phyloP scores from a whole-genome alignment of 176 grass and related monocot species.

The Lolium rigidum region DNA sequence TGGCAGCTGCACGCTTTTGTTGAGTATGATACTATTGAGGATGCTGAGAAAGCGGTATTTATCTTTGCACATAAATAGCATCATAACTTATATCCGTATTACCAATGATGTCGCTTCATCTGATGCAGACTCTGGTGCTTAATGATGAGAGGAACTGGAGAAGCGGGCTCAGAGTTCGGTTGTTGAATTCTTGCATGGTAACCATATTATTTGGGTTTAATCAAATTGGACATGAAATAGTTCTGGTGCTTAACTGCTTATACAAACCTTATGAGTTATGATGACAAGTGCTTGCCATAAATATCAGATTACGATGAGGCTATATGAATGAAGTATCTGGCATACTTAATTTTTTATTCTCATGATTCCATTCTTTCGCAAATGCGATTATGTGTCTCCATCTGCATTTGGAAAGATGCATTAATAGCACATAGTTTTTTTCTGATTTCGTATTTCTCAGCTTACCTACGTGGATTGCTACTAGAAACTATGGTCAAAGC shows the following conservation, averaged over 20 bases:
- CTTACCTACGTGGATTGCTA: background rate
- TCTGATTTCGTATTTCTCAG: conserved; percentile 13
- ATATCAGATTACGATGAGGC: background rate
- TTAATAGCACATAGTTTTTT: conserved; percentile 16
- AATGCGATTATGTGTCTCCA: background rate
- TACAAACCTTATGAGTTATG: conserved; percentile 32
- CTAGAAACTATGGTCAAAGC: background rate
- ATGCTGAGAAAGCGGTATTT: conserved; percentile 89
- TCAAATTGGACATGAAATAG: conserved; percentile 25
- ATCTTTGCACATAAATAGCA: conserved; percentile 19
- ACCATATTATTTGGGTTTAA: background rate
- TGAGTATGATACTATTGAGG: conserved; percentile 86
- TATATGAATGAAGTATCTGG: conserved; percentile 14
- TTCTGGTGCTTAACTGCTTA: conserved; percentile 11
- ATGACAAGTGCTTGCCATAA: conserved; percentile 13
- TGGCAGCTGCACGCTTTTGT: conserved; percentile 97
- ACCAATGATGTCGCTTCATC: conserved; percentile 34
- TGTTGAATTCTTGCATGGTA: conserved; percentile 88
- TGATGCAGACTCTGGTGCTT: conserved; percentile 72
- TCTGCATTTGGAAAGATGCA: conserved; percentile 20
- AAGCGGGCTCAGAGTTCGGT: conserved; percentile 86
- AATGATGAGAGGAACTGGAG: conserved; percentile 99
- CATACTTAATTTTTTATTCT: background rate
- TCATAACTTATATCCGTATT: conserved; percentile 2
- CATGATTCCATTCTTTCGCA: conserved; percentile 5